These are phyloP conservation scores for Vitis hybrid DNA, from an alignment of 177 flowering plant genomes.

Conservation along the genomic window DNA sequence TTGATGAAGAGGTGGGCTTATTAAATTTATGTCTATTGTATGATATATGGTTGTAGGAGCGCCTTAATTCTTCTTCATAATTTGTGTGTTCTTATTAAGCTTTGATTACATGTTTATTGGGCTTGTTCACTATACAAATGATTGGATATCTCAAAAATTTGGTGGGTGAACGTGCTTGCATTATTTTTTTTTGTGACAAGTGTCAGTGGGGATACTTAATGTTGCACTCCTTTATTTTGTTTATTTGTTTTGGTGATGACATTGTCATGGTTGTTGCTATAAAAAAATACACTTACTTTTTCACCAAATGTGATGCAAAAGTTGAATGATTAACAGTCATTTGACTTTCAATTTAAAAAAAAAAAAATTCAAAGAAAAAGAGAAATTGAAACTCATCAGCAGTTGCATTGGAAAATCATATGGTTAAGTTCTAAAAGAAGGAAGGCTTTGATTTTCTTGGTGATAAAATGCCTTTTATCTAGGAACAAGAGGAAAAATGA, in stretches of 20 bases:
- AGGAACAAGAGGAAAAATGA: too few relatives aligned
- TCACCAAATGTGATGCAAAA: too few relatives aligned
- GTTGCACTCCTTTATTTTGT: neutral
- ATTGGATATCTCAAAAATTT: neutral
- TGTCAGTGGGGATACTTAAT: neutral
- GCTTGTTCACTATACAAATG: neutral
- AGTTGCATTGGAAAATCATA: too few relatives aligned
- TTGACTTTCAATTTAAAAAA: too few relatives aligned
- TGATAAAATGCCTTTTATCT: too few relatives aligned
- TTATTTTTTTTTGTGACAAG: neutral
- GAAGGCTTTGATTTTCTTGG: too few relatives aligned
- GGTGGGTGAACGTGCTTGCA: neutral
- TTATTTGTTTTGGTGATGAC: neutral
- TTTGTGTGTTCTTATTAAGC: neutral
- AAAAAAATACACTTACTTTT: too few relatives aligned
- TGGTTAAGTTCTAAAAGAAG: too few relatives aligned
- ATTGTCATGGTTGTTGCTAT: neutral
- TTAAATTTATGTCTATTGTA: neutral
- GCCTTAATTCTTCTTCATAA: neutral
- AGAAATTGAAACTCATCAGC: too few relatives aligned
- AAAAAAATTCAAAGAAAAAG: too few relatives aligned
- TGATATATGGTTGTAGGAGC: neutral
- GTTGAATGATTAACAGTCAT: too few relatives aligned
- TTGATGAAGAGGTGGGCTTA: slow-evolving; percentile 78
- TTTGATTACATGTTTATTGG: neutral